phyloP scores from a whole-genome alignment of 2,329 filamentous ascomycete species.

The Rutstroemia sp. region DNA sequence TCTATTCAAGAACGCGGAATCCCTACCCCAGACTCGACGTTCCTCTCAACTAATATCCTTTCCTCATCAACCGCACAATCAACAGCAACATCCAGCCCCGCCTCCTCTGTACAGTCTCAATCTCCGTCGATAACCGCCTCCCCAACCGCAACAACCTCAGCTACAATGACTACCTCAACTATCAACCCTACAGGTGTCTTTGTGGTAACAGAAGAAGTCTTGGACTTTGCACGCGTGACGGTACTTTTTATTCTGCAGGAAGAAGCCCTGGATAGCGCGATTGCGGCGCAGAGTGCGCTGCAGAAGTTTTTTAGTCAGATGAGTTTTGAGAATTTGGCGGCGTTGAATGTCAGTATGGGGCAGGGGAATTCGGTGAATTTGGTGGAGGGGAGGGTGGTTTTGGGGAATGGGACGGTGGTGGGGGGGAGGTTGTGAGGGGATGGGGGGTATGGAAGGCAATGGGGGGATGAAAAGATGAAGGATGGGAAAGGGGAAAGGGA shows the following conservation, averaged over 20 bases:
- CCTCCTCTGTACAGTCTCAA: not conserved
- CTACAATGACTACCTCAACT: conserved; percentile 10
- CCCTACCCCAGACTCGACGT: conserved; percentile 9
- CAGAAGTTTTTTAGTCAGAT: conserved; percentile 44
- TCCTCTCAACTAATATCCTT: conserved; percentile 7
- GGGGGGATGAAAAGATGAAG: not conserved
- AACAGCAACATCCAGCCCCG: too few relatives aligned
- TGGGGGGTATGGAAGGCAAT: too few relatives aligned
- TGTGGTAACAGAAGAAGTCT: conserved; percentile 43
- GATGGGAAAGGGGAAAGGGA: not conserved
- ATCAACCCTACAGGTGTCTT: conserved; percentile 32
- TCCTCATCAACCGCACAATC: not conserved
- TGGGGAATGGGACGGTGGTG: not conserved
- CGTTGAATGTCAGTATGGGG: conserved; percentile 25
- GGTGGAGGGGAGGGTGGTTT: conserved; percentile 7
- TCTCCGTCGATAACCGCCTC: conserved; percentile 8
- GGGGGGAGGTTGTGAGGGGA: not conserved
- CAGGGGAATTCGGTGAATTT: conserved; percentile 21
- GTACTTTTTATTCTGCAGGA: conserved; percentile 57
- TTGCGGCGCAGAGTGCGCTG: conserved; percentile 45
- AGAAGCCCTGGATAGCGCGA: conserved; percentile 41
- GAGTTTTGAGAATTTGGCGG: conserved; percentile 8
- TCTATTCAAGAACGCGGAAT: not conserved
- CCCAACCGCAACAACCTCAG: conserved; percentile 7
- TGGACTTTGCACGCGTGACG: conserved; percentile 57